Conservation (phyloP, 768 basidiomycete genomes). For the Xerocomellus intermedius region DNA sequence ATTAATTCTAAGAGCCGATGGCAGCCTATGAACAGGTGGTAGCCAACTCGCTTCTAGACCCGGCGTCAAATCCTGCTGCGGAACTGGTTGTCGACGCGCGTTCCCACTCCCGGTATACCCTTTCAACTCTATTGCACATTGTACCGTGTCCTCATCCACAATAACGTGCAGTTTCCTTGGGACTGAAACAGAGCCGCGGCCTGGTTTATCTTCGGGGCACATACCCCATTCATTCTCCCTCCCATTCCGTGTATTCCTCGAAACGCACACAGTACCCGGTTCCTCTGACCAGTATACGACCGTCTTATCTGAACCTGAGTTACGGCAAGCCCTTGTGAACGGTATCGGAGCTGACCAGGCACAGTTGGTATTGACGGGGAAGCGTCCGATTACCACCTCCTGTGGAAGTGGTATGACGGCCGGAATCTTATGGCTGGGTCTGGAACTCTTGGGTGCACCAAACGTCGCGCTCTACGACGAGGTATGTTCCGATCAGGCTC, state of each 20-base stretch:
- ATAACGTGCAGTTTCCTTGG: constrained; percentile 65
- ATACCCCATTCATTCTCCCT: constrained; percentile 85
- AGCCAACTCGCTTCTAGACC: constrained; percentile 56
- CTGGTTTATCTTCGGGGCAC: constrained; percentile 86
- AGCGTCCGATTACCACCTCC: constrained; percentile 62
- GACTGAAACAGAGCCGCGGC: constrained; percentile 82
- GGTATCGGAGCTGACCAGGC: constrained; percentile 59
- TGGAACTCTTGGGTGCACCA: constrained; percentile 65
- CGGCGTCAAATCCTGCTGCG: constrained; percentile 41
- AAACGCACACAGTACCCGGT: constrained; percentile 33
- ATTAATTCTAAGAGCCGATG: constrained; percentile 13
- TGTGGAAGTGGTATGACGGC: constrained; percentile 99
- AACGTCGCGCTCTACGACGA: constrained; percentile 87
- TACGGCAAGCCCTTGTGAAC: constrained; percentile 59
- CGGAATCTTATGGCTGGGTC: constrained; percentile 88
- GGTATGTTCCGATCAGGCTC: constrained; percentile 45
- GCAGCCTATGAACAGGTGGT: constrained; percentile 82
- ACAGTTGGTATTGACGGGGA: constrained; percentile 57
- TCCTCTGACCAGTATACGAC: constrained; percentile 53
- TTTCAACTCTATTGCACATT: not conserved
- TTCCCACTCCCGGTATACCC: constrained; percentile 67
- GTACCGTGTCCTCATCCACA: constrained; percentile 1
- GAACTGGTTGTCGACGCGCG: constrained; percentile 89
- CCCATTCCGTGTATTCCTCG: constrained; percentile 77
- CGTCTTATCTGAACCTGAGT: constrained; percentile 53